Base-by-base conservation (phyloP, 2,329 filamentous ascomycete species). In the Lecanosticta acicola region DNA sequence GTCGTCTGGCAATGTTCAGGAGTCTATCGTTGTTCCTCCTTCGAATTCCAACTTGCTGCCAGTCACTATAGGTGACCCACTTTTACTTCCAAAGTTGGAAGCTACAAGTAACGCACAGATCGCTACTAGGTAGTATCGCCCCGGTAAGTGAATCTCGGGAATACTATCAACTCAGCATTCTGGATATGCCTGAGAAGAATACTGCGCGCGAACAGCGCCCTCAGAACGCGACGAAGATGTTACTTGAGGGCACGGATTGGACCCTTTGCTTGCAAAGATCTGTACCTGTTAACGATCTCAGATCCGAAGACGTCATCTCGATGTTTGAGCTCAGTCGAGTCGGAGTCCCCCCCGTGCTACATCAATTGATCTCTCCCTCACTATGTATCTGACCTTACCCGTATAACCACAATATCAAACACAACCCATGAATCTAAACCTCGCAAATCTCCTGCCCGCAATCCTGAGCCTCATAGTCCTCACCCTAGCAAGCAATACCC, bases 401-500 rank as follows among this genome's bases (percentile, higher is more conserved):
- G n/a, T n/a, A 7, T 35, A n/a, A 7, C 19, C 26, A 18, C 18
- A 24, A 26, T 29, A 41, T 41, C 39, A 32, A 26, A n/a, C 37
- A n/a, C 24, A 29, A 29, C 17, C 9, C 39, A 24, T 41, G 18
- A 29, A 41, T 17, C 11, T 41, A 16, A 38, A 40, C 13, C 21
- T 35, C 34, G 16, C 18, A 18, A 32, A 37, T 3, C 18, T 42
- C 40, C 9, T 33, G 11, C 32, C 19, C 20, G 48, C 20, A 29
- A 43, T 14, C 46, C 32, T 36, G 32, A 48, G 32, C 42, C 35
- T 46, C 32, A 34, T 29, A 14, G 10, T 35, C 17, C n/a, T 42
- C 39, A 41, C 18, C 21, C 21, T 51, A 38, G 19, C 39, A 11
- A 39, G 29, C 14, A 41, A 32, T 41, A 39, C 39, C 14, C 20